Conservation (phyloP, 495 filamentous ascomycete genomes). For the Neurospora tetraspora region DNA sequence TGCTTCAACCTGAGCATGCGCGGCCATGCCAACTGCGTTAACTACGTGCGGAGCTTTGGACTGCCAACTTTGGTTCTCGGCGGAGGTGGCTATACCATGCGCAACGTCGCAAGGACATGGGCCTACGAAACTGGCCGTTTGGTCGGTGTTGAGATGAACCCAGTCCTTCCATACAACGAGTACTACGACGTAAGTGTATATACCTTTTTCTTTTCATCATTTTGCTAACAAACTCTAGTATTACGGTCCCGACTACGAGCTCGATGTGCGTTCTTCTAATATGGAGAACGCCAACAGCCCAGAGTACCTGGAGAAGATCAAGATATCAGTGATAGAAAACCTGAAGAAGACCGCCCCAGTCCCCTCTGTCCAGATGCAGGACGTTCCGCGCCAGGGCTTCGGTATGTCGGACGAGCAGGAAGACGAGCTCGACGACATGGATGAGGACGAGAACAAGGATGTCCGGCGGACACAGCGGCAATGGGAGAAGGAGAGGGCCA, state of each 20-base stretch:
- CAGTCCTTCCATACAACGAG: conserved; percentile 89
- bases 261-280: conserved; percentile 90
- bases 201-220: not conserved
- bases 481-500: conserved; percentile 68
- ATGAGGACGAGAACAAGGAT: conserved; percentile 87
- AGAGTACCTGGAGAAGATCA: conserved; percentile 96
- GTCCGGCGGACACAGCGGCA: conserved; percentile 70
- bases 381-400: conserved; percentile 72
- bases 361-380: conserved; percentile 89
- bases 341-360: conserved; percentile 78
- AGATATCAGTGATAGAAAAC: conserved; percentile 83
- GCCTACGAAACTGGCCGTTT: conserved; percentile 90
- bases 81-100: conserved; percentile 97
- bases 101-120: conserved; percentile 96
- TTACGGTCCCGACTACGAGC: conserved; percentile 91
- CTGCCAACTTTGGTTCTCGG: conserved; percentile 87
- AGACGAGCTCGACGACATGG: conserved; percentile 76
- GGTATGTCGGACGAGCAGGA: conserved; percentile 74
- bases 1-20: conserved; percentile 98
- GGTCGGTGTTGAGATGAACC: conserved; percentile 67
- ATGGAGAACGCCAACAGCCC: conserved; percentile 97
- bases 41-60: conserved; percentile 86
- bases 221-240: conserved; percentile 52
- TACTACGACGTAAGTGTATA: conserved; percentile 76
- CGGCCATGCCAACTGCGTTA: conserved; percentile 95